Evolutionary conservation across 176 grass and related monocot genomes (phyloP).

Genomic region (Ananas comosus): DNA sequence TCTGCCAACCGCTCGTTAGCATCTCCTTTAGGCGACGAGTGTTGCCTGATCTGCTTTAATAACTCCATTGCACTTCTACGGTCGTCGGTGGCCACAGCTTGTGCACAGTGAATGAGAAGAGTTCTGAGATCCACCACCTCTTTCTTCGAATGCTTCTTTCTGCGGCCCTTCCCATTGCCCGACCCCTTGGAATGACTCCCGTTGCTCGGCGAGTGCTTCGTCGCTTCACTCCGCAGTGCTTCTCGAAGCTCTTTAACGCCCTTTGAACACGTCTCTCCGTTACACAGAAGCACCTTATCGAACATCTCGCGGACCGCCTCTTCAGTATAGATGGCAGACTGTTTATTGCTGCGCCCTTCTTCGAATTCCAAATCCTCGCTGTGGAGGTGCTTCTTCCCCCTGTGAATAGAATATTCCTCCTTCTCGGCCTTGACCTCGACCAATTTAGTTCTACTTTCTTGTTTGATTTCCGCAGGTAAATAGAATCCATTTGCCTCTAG

Average conservation of each 20-base stretch:
- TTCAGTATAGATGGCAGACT: conserved; percentile 52
- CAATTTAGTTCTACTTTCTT: conserved; percentile 16
- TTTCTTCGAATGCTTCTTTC: conserved; percentile 67
- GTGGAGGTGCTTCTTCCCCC: conserved; percentile 67
- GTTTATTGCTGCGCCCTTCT: conserved; percentile 74
- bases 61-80: conserved; percentile 48
- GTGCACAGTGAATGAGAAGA: conserved; percentile 81
- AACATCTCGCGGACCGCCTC: conserved; percentile 66
- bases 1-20: conserved; percentile 68
- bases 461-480: neutral
- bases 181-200: conserved; percentile 41
- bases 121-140: conserved; percentile 77
- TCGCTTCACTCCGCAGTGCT: conserved; percentile 43
- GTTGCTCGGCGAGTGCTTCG: conserved; percentile 21
- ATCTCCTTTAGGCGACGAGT: conserved; percentile 49
- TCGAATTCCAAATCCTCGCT: conserved; percentile 63
- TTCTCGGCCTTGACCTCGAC: conserved; percentile 32
- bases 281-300: conserved; percentile 75
- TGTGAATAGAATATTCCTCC: conserved; percentile 15
- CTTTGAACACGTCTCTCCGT: conserved; percentile 50
- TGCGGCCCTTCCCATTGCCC: conserved; percentile 49
- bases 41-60: conserved; percentile 86
- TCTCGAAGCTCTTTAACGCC: conserved; percentile 58
- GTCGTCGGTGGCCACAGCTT: conserved; percentile 70
- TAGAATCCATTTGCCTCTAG: conserved; percentile 25